Conservation (phyloP, 192 early-diverging fungal genomes). For the Neocallimastix lanati region DNA sequence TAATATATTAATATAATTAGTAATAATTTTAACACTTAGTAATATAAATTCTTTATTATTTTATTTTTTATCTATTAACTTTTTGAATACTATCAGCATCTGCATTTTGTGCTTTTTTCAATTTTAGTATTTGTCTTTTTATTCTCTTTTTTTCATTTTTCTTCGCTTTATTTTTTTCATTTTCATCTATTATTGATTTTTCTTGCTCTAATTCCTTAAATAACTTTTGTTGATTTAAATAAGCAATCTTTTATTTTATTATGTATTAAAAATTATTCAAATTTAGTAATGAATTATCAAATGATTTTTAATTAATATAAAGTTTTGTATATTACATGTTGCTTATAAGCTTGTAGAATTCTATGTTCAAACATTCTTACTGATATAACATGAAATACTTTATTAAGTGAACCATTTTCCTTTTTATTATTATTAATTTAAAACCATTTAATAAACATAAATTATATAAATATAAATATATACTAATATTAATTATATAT, state of each 20-base stretch:
- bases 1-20: not conserved
- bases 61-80: not conserved
- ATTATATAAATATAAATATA: too few species aligned
- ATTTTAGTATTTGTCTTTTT: not conserved
- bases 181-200: not conserved
- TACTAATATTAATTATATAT: too few species aligned
- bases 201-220: not conserved
- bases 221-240: not conserved
- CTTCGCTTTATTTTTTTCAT: not conserved
- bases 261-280: too few species aligned
- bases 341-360: not conserved
- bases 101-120: not conserved
- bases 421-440: too few species aligned
- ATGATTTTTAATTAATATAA: too few species aligned
- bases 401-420: not conserved
- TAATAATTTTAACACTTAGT: not conserved
- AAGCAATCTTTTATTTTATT: not conserved
- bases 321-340: not conserved
- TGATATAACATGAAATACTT: not conserved
- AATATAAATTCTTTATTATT: not conserved
- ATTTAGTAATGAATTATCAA: too few species aligned
- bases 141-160: not conserved
- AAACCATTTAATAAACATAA: too few species aligned
- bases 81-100: not conserved
- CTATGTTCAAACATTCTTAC: not conserved